phyloP scores from a whole-genome alignment of 192 early-diverging fungal genomes.

The Geranomyces variabilis region DNA sequence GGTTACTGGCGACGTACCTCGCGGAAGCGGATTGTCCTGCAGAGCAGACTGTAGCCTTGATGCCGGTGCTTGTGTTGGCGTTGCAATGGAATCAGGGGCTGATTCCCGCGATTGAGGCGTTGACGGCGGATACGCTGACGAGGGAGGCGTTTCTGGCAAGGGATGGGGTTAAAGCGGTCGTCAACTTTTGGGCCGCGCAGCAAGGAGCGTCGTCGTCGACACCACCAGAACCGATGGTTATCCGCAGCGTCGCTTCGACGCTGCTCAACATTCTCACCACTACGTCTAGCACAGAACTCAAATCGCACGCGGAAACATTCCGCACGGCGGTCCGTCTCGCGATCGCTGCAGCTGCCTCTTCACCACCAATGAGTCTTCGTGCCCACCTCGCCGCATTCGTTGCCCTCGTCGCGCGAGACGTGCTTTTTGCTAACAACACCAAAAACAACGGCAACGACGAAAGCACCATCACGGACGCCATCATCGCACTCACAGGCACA shows the following conservation, averaged over 20 bases:
- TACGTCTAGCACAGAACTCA: not conserved
- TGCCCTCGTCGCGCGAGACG: not conserved
- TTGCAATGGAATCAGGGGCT: conserved; percentile 22
- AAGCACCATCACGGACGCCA: not conserved
- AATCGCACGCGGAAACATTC: not conserved
- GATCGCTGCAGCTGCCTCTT: not conserved
- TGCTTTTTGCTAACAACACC: not conserved
- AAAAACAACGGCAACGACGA: not conserved
- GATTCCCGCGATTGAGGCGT: conserved; percentile 3
- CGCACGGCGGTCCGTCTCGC: not conserved
- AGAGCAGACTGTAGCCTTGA: conserved; percentile 1
- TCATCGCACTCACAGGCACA: too few relatives aligned
- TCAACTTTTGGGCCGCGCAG: conserved; percentile 6
- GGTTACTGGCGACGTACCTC: conserved; percentile 13
- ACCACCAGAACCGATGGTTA: too few relatives aligned
- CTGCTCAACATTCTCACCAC: conserved; percentile 26
- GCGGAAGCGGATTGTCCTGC: conserved; percentile 14
- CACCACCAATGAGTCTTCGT: not conserved
- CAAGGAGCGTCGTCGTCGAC: not conserved
- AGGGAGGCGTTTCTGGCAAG: conserved; percentile 1
- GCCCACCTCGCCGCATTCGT: not conserved
- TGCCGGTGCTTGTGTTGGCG: conserved; percentile 15
- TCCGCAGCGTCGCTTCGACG: not conserved
- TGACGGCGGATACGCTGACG: conserved; percentile 7
- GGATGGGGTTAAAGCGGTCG: not conserved